A percentile compares a stretch with the other conserved stretches of the same genome.
Evolutionary conservation across 257 asterid genomes (phyloP).

Genomic region (Oldenlandia corymbosa): DNA sequence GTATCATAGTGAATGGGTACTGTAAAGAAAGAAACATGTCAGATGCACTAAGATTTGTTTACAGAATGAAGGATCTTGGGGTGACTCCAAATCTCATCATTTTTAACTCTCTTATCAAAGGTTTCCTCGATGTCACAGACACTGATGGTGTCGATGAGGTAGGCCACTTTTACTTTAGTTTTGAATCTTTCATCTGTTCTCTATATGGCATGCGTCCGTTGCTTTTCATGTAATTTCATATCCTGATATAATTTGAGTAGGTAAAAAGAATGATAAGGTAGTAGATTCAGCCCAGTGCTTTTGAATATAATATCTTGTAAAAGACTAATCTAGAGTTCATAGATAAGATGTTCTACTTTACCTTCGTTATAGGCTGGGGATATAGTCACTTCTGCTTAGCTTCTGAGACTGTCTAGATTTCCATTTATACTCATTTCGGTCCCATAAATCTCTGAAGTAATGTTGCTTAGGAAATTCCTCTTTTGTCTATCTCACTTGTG

Average conservation of each 20-base stretch:
- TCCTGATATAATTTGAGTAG: no score
- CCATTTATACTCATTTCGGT: background rate
- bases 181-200: no score
- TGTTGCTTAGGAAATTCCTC: background rate
- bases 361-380: background rate
- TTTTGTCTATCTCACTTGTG: background rate
- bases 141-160: constrained; percentile 88
- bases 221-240: no score
- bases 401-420: background rate
- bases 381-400: background rate
- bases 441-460: background rate
- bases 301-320: background rate
- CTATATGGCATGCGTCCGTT: no score
- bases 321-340: background rate
- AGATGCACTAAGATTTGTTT: constrained; percentile 68
- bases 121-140: constrained; percentile 52
- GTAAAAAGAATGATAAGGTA: no score
- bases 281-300: background rate
- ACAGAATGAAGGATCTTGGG: constrained; percentile 71
- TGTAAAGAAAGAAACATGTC: constrained; percentile 77
- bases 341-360: background rate
- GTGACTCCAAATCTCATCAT: constrained; percentile 73
- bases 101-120: constrained; percentile 78
- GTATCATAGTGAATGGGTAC: constrained; percentile 76
- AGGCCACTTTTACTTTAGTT: constrained; percentile 8